Base-by-base conservation (phyloP, 2,329 filamentous ascomycete genomes). In the Alternaria postmessia region DNA sequence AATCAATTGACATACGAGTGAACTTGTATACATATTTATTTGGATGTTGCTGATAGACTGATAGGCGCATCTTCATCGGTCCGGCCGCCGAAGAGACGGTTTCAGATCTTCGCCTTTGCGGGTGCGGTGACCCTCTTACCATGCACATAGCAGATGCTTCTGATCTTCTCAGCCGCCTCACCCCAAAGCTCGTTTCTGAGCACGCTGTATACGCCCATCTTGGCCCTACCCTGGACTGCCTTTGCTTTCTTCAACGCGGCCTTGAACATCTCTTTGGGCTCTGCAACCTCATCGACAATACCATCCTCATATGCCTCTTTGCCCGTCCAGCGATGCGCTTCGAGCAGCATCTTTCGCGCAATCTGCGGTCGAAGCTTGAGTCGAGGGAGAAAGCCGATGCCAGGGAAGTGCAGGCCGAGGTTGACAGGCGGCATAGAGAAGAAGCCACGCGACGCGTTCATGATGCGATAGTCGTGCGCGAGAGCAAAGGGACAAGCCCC, bases 271-370 rank as follows among this genome's bases (percentile, higher is more conserved):
- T 68, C 68, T 28, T 62, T 62, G 5, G 84, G 84, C 57, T 80
- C 75, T 3, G 81, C 82, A 60, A 86, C 70, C 46, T 78, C 80
- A 73, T 87, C 84, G 5, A 87, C 84, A 57, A 87, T 82, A 0
- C 84, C 84, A 69, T 86, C 85, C 59, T 78, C 71, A 6, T 84
- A 60, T 3, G 85, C 85, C 59, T 84, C 79, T 61, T 81, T 77
- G 0, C 82, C 84, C 0, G 85, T 87, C 84, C 83, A 87, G 39
- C 74, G 78, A 57, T 87, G 82, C 18, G 84, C 85, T 67, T 87
- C 84, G 4, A 86, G 77, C 30, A 87, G 71, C 84, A 87, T 86
- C 67, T 85, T 85, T 5, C 84, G 74, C 14, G 84, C 84, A n/a
- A 86, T 72, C 46, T 81, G 78, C 9, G 84, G 83, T 0, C 73